These are phyloP conservation scores for Coelastrella sp. DNA, from an alignment of 139 green algal genomes.

Conservation along the genomic window DNA sequence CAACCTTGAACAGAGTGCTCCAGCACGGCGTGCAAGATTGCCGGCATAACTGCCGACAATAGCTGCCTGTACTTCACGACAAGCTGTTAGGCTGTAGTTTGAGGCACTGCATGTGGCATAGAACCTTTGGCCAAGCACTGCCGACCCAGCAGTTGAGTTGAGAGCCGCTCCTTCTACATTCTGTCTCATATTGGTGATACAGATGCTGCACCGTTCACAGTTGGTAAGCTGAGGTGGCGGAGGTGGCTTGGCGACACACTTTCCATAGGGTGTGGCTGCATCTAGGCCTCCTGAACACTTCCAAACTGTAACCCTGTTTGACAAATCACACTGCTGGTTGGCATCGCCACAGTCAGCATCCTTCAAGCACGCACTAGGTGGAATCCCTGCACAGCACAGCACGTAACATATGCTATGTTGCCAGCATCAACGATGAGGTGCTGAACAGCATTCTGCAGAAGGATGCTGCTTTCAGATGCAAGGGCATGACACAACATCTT, in stretches of 20 bases:
- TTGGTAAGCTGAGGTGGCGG: neutral
- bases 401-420: neutral
- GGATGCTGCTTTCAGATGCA: no score
- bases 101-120: neutral
- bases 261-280: neutral
- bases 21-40: constrained; percentile 5
- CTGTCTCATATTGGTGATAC: neutral
- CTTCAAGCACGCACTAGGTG: neutral
- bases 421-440: neutral
- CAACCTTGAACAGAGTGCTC: neutral
- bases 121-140: neutral
- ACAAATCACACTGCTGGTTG: neutral
- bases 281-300: neutral
- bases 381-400: neutral
- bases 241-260: constrained; percentile 5
- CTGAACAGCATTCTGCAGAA: no score
- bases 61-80: neutral
- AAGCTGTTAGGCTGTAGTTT: constrained; percentile 7
- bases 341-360: constrained; percentile 7
- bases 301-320: neutral
- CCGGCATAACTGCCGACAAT: constrained; percentile 9
- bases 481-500: no score
- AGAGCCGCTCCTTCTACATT: neutral
- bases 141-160: neutral
- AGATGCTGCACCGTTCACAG: neutral